Evolutionary conservation across 768 basidiomycete species (phyloP).

Genomic region (Lyophyllum shimeji): DNA sequence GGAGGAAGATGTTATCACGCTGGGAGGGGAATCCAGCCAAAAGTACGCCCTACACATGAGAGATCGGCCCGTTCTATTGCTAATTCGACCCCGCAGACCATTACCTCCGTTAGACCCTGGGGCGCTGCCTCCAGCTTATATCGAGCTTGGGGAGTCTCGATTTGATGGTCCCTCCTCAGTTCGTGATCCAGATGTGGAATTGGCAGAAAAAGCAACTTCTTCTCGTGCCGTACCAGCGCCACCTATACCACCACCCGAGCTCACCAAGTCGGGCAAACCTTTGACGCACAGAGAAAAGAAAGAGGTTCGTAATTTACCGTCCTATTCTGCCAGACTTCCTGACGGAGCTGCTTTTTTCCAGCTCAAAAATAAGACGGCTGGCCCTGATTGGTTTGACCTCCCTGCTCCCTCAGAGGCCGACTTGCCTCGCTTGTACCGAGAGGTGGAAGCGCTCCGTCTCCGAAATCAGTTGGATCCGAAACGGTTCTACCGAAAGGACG

Average conservation of each 20-base stretch:
- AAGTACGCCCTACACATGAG: constrained; percentile 28
- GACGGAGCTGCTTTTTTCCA: constrained; percentile 27
- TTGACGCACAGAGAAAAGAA: constrained; percentile 74
- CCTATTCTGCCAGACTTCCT: not conserved
- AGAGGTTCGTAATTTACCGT: constrained; percentile 43
- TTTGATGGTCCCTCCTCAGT: constrained; percentile 45
- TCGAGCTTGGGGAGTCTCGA: constrained; percentile 47
- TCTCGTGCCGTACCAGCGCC: constrained; percentile 52
- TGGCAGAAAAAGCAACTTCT: constrained; percentile 50
- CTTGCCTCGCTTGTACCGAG: constrained; percentile 74
- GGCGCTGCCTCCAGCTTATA: constrained; percentile 61
- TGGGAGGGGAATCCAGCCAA: constrained; percentile 37
- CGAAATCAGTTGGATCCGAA: constrained; percentile 91
- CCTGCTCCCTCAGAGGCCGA: constrained; percentile 82
- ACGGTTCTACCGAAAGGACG: constrained; percentile 85
- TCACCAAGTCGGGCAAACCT: constrained; percentile 60
- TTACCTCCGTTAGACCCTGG: constrained; percentile 70
- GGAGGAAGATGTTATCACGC: constrained; percentile 56
- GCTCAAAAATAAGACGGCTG: constrained; percentile 73
- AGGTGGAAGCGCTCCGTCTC: constrained; percentile 85
- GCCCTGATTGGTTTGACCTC: constrained; percentile 85
- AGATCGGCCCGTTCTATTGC: constrained; percentile 1
- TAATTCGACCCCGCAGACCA: constrained; percentile 35
- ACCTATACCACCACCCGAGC: constrained; percentile 60
- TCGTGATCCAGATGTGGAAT: constrained; percentile 63